Conservation (phyloP, 2,329 filamentous ascomycete genomes). For the Alternaria brassicicola region DNA sequence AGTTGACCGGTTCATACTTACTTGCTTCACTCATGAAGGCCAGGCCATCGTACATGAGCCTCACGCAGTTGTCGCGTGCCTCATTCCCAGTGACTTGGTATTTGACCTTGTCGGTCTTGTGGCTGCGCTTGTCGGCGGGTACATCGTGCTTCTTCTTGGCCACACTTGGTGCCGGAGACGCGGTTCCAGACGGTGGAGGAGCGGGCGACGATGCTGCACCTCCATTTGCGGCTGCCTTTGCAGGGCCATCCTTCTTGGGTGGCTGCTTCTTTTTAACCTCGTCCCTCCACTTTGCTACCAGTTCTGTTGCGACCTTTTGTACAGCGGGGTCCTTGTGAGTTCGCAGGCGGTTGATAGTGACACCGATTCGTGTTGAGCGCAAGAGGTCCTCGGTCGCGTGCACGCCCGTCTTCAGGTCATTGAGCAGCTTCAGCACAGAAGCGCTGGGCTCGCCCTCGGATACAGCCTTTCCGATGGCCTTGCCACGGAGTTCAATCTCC, state of each 20-base stretch:
- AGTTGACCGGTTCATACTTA: conserved; percentile 33
- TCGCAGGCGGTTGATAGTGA: conserved; percentile 86
- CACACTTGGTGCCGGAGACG: conserved; percentile 58
- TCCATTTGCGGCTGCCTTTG: conserved; percentile 32
- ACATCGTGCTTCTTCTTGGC: conserved; percentile 61
- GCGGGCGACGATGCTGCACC: conserved; percentile 40
- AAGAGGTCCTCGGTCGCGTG: conserved; percentile 87
- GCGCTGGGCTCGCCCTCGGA: conserved; percentile 74
- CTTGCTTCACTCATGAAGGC: conserved; percentile 68
- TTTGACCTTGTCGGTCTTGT: conserved; percentile 80
- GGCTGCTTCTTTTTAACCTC: conserved; percentile 65
- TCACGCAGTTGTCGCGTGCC: conserved; percentile 82
- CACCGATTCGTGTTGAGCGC: conserved; percentile 87
- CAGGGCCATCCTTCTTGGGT: conserved; percentile 36
- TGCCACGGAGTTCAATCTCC: conserved; percentile 77
- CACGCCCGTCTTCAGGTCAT: conserved; percentile 78
- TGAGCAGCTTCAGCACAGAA: conserved; percentile 75
- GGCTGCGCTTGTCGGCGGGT: conserved; percentile 77
- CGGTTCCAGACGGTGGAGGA: conserved; percentile 47
- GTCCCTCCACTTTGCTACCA: conserved; percentile 87
- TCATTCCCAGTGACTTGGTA: conserved; percentile 74
- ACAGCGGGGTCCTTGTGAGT: conserved; percentile 76
- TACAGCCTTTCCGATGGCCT: conserved; percentile 80
- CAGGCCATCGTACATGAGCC: conserved; percentile 91
- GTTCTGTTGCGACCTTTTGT: conserved; percentile 74